Conservation (phyloP, 305 asterid genomes). For the Fraxinus angustifolia region DNA sequence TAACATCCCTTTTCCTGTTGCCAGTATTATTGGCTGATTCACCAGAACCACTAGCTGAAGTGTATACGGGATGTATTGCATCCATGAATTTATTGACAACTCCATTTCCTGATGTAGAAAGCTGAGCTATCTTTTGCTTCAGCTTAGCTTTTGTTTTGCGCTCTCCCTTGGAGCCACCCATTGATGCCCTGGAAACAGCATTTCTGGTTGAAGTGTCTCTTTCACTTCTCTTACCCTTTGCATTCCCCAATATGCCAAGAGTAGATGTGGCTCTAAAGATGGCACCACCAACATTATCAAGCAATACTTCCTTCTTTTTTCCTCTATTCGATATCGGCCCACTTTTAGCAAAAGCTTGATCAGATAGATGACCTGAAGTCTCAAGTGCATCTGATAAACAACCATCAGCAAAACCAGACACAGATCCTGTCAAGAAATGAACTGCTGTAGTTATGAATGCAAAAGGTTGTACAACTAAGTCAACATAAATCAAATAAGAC, state of each 20-base stretch:
- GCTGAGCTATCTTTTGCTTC: slow-evolving; percentile 82
- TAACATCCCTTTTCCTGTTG: slow-evolving; percentile 49
- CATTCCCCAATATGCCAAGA: slow-evolving; percentile 56
- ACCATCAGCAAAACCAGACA: slow-evolving; percentile 37
- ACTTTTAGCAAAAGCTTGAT: slow-evolving; percentile 49
- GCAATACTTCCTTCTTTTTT: slow-evolving; percentile 76
- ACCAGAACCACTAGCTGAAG: slow-evolving; percentile 42
- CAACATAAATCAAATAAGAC: not conserved
- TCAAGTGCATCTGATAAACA: slow-evolving; percentile 34
- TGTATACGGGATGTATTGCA: slow-evolving; percentile 24
- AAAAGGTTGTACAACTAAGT: not conserved
- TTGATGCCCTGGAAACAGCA: slow-evolving; percentile 42
- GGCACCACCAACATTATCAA: slow-evolving; percentile 70
- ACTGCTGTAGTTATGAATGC: not conserved
- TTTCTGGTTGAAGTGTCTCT: slow-evolving; percentile 47
- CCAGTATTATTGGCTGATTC: slow-evolving; percentile 39
- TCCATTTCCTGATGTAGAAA: slow-evolving; percentile 70
- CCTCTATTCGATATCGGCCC: slow-evolving; percentile 77
- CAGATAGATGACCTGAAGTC: slow-evolving; percentile 39
- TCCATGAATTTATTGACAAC: slow-evolving; percentile 42
- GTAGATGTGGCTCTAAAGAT: slow-evolving; percentile 46
- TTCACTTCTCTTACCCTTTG: slow-evolving; percentile 86
- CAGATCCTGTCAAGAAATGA: slow-evolving; percentile 21
- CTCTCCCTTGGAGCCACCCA: slow-evolving; percentile 74
- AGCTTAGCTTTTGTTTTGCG: slow-evolving; percentile 77